phyloP scores from a whole-genome alignment of 2,329 filamentous ascomycete species.

The Talaromyces albobiverticillius region DNA sequence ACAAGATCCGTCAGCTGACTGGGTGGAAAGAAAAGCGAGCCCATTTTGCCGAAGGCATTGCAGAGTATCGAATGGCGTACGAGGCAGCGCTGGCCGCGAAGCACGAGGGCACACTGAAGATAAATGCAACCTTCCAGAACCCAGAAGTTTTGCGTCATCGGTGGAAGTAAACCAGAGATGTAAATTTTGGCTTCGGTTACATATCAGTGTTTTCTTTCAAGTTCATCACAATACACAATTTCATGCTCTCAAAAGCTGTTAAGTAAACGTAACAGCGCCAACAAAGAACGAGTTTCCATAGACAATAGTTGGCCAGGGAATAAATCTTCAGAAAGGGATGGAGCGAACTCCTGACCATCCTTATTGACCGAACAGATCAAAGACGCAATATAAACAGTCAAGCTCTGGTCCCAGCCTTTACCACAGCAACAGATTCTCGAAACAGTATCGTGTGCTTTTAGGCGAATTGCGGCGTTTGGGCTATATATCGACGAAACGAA shows the following conservation, averaged over 20 bases:
- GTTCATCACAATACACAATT: background rate
- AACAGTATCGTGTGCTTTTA: constrained; percentile 2
- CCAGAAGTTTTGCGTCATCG: background rate
- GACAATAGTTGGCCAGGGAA: background rate
- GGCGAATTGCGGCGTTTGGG: background rate
- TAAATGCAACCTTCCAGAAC: constrained; percentile 1
- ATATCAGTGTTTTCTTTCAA: background rate
- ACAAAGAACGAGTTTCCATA: background rate
- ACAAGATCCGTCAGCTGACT: constrained; percentile 7
- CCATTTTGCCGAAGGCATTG: constrained; percentile 3
- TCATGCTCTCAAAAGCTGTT: background rate
- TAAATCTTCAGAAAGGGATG: background rate
- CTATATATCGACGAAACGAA: constrained; percentile 7
- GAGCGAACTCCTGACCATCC: background rate
- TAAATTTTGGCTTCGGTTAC: no score
- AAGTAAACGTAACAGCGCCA: background rate
- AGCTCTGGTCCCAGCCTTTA: constrained; percentile 4
- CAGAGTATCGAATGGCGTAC: constrained; percentile 10
- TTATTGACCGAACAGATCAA: background rate
- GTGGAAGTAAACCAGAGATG: background rate
- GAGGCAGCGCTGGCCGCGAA: constrained; percentile 11
- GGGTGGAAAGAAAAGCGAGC: constrained; percentile 12
- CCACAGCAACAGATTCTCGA: constrained; percentile 5
- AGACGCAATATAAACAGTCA: constrained; percentile 10
- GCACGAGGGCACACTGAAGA: constrained; percentile 4